Evolutionary conservation across 805 yeast species (phyloP).

Genomic region (Scheffersomyces coipomensis): DNA sequence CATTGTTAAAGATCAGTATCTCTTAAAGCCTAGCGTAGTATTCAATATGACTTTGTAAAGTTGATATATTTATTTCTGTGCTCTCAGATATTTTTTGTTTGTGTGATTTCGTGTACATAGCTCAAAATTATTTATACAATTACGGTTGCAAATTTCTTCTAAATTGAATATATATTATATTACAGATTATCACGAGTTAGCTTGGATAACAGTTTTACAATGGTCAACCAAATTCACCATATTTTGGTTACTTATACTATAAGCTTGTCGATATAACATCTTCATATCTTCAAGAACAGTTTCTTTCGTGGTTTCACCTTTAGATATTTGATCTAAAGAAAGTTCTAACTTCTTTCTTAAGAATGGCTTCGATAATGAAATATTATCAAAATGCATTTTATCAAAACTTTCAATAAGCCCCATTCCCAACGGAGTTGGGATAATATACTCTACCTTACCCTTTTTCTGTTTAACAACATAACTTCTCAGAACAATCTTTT

Average conservation of each 20-base stretch:
- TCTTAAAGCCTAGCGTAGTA: no score
- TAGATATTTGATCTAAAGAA: conserved; percentile 63
- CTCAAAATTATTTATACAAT: no score
- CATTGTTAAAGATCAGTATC: no score
- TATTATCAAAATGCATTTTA: conserved; percentile 62
- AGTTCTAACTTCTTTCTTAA: conserved; percentile 74
- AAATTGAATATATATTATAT: no score
- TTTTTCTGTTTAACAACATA: conserved; percentile 54
- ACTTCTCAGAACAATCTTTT: conserved; percentile 65
- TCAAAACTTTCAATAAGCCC: conserved; percentile 89
- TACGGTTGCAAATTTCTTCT: no score
- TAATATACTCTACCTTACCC: conserved; percentile 43
- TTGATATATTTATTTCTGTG: no score
- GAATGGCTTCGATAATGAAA: conserved; percentile 78
- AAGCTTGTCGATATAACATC: conserved; percentile 41
- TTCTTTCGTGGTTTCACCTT: conserved; percentile 53
- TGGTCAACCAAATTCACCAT: conserved; percentile 30
- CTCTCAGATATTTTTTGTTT: no score
- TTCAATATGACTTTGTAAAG: no score
- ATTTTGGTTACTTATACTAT: conserved; percentile 44
- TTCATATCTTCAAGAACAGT: conserved; percentile 48
- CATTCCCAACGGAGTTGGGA: conserved; percentile 83
- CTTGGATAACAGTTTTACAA: conserved; percentile 13
- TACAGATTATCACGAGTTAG: no score
- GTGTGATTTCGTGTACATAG: no score